Percentiles rank a stretch among this genome's conserved stretches.
phyloP scores from a whole-genome alignment of 345 rosid genomes.

The Eucalyptus brandiana region DNA sequence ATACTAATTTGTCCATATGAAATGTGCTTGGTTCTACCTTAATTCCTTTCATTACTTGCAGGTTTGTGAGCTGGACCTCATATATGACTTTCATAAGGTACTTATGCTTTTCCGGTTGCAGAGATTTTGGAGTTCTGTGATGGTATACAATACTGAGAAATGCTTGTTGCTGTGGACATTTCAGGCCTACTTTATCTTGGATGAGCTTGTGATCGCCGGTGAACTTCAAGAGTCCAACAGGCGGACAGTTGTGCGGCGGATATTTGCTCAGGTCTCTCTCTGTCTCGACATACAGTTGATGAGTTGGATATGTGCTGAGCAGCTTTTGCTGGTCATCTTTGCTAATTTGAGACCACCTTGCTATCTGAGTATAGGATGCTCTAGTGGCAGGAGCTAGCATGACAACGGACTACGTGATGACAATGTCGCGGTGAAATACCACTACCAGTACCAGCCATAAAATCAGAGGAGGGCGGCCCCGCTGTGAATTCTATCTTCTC shows the following conservation, averaged over 20 bases:
- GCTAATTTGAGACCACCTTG: not conserved
- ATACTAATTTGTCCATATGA: not conserved
- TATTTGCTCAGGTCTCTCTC: slow-evolving; percentile 57
- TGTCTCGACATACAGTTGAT: not conserved
- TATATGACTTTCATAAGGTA: slow-evolving; percentile 93
- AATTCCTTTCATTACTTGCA: not conserved
- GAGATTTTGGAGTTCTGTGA: not conserved
- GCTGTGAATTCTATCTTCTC: too few relatives aligned
- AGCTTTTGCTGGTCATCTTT: not conserved
- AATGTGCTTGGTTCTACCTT: too few relatives aligned
- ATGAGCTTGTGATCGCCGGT: slow-evolving; percentile 83
- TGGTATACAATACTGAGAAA: not conserved
- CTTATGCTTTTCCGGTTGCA: not conserved
- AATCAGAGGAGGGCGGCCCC: too few relatives aligned
- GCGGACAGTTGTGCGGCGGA: slow-evolving; percentile 59
- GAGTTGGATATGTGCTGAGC: not conserved
- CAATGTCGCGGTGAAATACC: too few relatives aligned
- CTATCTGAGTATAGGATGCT: slow-evolving; percentile 23
- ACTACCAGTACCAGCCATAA: too few relatives aligned
- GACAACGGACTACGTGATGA: too few relatives aligned
- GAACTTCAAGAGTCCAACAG: slow-evolving; percentile 94
- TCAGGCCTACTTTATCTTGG: slow-evolving; percentile 84
- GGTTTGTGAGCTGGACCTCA: slow-evolving; percentile 91
- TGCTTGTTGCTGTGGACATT: not conserved
- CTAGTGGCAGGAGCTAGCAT: too few relatives aligned